These are phyloP conservation scores for Jacaranda copaia DNA, from an alignment of 257 asterid species.

Conservation along the genomic window DNA sequence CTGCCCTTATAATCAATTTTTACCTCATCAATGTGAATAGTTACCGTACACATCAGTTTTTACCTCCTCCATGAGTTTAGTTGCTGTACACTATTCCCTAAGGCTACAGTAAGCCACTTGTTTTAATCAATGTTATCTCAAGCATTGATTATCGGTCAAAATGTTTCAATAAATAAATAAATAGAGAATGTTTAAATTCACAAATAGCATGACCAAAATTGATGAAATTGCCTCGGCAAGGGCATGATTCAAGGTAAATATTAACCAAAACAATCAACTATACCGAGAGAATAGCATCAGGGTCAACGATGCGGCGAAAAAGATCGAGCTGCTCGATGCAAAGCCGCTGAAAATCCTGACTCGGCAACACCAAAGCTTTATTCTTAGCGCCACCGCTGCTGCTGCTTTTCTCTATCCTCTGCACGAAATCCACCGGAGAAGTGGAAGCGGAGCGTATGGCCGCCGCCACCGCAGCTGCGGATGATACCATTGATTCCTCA, in stretches of 20 bases:
- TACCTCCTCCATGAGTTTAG: background rate
- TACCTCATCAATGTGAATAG: background rate
- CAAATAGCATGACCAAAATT: constrained; percentile 20
- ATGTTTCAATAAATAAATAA: background rate
- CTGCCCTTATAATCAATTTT: background rate
- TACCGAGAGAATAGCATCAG: constrained; percentile 82
- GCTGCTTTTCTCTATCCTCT: constrained; percentile 64
- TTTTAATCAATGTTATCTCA: background rate
- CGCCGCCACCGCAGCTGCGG: constrained; percentile 83
- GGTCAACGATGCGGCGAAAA: constrained; percentile 81
- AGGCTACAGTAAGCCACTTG: background rate
- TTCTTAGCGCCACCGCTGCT: constrained; percentile 40
- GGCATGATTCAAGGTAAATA: constrained; percentile 12
- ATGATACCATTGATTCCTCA: constrained; percentile 57
- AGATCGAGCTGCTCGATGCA: constrained; percentile 88
- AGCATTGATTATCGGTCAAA: background rate
- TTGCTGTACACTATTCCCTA: background rate
- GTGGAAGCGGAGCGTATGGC: constrained; percentile 75
- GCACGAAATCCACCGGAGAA: constrained; percentile 90
- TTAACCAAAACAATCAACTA: constrained; percentile 9
- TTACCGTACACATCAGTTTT: background rate
- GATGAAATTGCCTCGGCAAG: background rate
- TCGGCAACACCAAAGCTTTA: constrained; percentile 76
- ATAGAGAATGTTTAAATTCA: background rate
- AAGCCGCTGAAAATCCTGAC: constrained; percentile 84